Conservation (phyloP, 2,329 filamentous ascomycete species). For the Hypoxylon rubiginosum region DNA sequence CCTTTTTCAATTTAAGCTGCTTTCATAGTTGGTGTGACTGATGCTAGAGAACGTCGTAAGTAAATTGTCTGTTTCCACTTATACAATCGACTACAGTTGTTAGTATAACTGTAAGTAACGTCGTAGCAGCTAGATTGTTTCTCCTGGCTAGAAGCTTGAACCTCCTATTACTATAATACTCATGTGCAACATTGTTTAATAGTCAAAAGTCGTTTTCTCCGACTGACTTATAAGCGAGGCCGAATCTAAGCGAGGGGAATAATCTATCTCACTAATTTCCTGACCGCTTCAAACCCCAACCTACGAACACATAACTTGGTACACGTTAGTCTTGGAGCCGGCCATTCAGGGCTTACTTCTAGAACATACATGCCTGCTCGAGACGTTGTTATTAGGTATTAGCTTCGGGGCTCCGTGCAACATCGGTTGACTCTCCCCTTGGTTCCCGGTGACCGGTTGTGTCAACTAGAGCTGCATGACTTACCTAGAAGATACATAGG, state of each 20-base stretch:
- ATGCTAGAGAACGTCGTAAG: too few relatives aligned
- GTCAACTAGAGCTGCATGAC: slow-evolving; percentile 26
- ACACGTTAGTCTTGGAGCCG: slow-evolving; percentile 22
- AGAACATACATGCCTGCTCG: slow-evolving; percentile 17
- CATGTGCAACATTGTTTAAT: not conserved
- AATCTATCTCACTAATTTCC: not conserved
- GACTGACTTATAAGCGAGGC: not conserved
- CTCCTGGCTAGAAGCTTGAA: too few relatives aligned
- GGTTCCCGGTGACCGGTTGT: slow-evolving; percentile 14
- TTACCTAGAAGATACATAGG: slow-evolving; percentile 18
- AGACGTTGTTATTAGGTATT: slow-evolving; percentile 37
- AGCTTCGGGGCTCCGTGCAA: slow-evolving; percentile 12
- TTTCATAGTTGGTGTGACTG: too few relatives aligned
- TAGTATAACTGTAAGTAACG: too few relatives aligned
- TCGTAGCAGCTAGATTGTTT: too few relatives aligned
- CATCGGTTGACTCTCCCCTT: slow-evolving; percentile 8
- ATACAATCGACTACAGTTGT: too few relatives aligned
- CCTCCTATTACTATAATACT: not conserved
- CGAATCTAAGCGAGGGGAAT: not conserved
- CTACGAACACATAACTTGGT: not conserved
- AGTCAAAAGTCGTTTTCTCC: not conserved
- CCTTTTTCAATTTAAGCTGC: too few relatives aligned
- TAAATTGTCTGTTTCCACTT: too few relatives aligned
- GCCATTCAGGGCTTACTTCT: not conserved
- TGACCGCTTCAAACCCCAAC: not conserved